Evolutionary conservation across 2,329 filamentous ascomycete species (phyloP).

Genomic region (Fusarium metavorans): DNA sequence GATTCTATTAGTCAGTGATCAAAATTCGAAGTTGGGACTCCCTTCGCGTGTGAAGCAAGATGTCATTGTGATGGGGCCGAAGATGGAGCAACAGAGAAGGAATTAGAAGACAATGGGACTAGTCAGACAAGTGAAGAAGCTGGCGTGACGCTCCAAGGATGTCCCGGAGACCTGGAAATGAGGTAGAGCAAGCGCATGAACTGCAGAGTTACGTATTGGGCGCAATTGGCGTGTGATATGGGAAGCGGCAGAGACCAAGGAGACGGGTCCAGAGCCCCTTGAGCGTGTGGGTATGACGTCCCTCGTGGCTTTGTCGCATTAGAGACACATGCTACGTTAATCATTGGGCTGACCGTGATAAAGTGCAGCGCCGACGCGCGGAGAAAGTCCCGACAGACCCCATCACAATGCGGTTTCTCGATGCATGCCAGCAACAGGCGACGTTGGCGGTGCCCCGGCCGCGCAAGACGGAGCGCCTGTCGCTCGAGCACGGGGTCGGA

Average conservation of each 20-base stretch:
- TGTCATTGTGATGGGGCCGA: conserved; percentile 13
- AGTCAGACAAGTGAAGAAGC: background rate
- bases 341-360: conserved; percentile 14
- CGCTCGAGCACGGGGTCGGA: conserved; percentile 50
- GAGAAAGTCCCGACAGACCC: conserved; percentile 27
- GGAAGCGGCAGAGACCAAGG: background rate
- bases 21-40: background rate
- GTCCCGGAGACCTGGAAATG: background rate
- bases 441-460: conserved; percentile 19
- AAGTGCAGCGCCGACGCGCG: background rate
- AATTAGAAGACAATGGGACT: background rate
- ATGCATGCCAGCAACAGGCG: conserved; percentile 18
- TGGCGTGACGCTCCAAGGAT: background rate
- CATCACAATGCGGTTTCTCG: conserved; percentile 17
- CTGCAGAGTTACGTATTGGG: conserved; percentile 3
- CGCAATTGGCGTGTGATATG: background rate
- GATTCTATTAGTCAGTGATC: conserved; percentile 2
- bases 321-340: conserved; percentile 18
- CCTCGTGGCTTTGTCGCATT: conserved; percentile 26
- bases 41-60: conserved; percentile 10
- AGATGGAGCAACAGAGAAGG: conserved; percentile 18
- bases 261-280: conserved; percentile 1
- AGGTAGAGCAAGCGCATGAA: conserved; percentile 2
- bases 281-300: conserved; percentile 28
- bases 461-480: conserved; percentile 44